These are phyloP conservation scores for Arthromyces matolae DNA, from an alignment of 768 basidiomycete genomes.

Conservation along the genomic window DNA sequence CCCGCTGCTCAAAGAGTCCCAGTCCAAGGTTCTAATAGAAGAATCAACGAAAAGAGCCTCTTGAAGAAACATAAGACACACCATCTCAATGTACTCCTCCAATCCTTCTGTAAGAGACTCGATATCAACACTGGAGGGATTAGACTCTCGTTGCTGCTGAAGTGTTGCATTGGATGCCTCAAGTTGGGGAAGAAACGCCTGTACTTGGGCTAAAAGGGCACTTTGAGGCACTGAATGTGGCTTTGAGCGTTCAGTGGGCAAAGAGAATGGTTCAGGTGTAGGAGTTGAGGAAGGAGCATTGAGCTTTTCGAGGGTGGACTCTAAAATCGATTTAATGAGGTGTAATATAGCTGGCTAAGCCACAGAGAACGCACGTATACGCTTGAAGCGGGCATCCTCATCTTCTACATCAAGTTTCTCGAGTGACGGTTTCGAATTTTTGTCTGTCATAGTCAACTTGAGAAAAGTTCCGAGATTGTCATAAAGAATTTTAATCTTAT, in stretches of 20 bases:
- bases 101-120: conserved; percentile 52
- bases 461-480: not conserved
- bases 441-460: not conserved
- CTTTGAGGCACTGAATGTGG: conserved; percentile 35
- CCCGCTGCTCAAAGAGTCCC: conserved; percentile 51
- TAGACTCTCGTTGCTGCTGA: conserved; percentile 30
- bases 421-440: not conserved
- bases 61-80: conserved; percentile 21
- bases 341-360: not conserved
- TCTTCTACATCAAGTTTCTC: conserved; percentile 13
- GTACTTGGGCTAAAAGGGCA: conserved; percentile 59
- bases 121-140: conserved; percentile 65
- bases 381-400: conserved; percentile 8
- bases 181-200: conserved; percentile 64
- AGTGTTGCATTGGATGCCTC: conserved; percentile 62
- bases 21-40: conserved; percentile 57
- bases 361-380: conserved; percentile 9
- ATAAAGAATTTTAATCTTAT: not conserved
- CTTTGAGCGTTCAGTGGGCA: not conserved
- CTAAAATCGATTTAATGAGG: not conserved
- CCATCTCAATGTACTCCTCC: conserved; percentile 65
- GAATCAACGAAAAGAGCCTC: not conserved
- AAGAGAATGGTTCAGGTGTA: not conserved
- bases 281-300: not conserved
- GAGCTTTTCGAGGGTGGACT: conserved; percentile 14